Evolutionary conservation across 352 stramenopile species (phyloP).

Genomic region (Globisporangium recalcitrans): DNA sequence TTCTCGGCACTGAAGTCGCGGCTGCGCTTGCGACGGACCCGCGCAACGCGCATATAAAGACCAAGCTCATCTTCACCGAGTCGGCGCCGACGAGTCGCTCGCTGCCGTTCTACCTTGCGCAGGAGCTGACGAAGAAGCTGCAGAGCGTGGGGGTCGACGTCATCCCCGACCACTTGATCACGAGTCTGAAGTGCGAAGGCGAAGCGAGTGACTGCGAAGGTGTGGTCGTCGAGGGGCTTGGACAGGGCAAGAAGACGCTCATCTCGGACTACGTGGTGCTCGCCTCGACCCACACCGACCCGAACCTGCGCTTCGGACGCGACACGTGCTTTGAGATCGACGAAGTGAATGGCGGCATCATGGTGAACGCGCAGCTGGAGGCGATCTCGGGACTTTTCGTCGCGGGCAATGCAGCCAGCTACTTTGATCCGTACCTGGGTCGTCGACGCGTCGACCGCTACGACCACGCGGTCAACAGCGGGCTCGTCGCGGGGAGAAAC

Average conservation of each 20-base stretch:
- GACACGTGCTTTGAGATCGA: conserved; percentile 81
- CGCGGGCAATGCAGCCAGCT: conserved; percentile 85
- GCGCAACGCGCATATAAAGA: conserved; percentile 42
- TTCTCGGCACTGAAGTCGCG: conserved; percentile 87
- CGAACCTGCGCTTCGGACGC: conserved; percentile 62
- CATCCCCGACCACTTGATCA: conserved; percentile 69
- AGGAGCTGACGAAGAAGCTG: conserved; percentile 60
- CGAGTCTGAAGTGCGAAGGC: conserved; percentile 53
- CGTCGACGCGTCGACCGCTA: conserved; percentile 87
- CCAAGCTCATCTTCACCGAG: conserved; percentile 54
- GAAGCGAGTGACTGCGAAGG: conserved; percentile 35
- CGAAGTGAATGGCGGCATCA: conserved; percentile 80
- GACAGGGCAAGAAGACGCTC: conserved; percentile 61
- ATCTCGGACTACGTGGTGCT: conserved; percentile 89
- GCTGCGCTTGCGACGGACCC: conserved; percentile 62
- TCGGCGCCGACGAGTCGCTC: conserved; percentile 46
- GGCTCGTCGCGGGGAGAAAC: conserved; percentile 82
- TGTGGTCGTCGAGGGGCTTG: conserved; percentile 54
- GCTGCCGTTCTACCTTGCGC: conserved; percentile 82
- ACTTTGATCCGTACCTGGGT: conserved; percentile 86
- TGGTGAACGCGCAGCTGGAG: conserved; percentile 89
- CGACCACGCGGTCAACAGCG: conserved; percentile 91
- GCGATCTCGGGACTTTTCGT: conserved; percentile 88
- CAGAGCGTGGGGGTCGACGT: conserved; percentile 56
- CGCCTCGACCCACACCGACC: conserved; percentile 89